A percentile compares a stretch with the other conserved stretches of the same genome.
Evolutionary conservation across 2,329 filamentous ascomycete species (phyloP).

Genomic region (Aspergillus sp.): DNA sequence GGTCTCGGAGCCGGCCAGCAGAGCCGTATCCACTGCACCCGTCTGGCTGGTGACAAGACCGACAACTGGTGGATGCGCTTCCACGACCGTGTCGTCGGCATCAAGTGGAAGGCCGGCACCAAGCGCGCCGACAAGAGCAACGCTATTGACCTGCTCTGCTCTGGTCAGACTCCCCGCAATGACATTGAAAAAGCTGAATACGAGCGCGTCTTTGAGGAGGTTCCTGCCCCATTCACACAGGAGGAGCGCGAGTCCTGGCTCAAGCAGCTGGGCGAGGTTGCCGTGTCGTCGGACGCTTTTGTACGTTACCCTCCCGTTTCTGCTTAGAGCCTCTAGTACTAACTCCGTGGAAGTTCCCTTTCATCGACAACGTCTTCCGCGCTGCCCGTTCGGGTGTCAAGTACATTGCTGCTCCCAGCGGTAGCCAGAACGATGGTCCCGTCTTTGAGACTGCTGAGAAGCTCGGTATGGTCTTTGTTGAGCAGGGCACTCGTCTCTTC

Average conservation of each 20-base stretch:
- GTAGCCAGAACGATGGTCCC: constrained; percentile 61
- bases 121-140: constrained; percentile 98
- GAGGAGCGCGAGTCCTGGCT: constrained; percentile 89
- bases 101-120: constrained; percentile 97
- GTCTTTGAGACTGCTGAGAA: constrained; percentile 84
- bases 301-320: constrained; percentile 59
- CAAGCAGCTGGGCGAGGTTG: constrained; percentile 73
- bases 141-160: constrained; percentile 93
- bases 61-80: constrained; percentile 99
- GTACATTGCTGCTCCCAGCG: constrained; percentile 91
- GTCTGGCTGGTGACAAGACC: constrained; percentile 94
- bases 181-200: constrained; percentile 86
- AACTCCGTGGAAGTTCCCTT: constrained; percentile 73
- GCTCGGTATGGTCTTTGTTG: constrained; percentile 89
- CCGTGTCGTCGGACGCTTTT: constrained; percentile 92
- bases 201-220: constrained; percentile 86
- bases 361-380: constrained; percentile 96
- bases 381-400: constrained; percentile 86
- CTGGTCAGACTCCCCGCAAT: constrained; percentile 80
- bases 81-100: constrained; percentile 81
- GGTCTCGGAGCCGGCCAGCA: constrained; percentile 96
- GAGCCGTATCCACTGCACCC: constrained; percentile 97
- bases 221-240: constrained; percentile 78
- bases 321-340: background rate
- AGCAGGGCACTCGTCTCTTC: constrained; percentile 93